Evolutionary conservation across 2,329 filamentous ascomycete species (phyloP).

Genomic region (Penicillium aurantiogriseum): DNA sequence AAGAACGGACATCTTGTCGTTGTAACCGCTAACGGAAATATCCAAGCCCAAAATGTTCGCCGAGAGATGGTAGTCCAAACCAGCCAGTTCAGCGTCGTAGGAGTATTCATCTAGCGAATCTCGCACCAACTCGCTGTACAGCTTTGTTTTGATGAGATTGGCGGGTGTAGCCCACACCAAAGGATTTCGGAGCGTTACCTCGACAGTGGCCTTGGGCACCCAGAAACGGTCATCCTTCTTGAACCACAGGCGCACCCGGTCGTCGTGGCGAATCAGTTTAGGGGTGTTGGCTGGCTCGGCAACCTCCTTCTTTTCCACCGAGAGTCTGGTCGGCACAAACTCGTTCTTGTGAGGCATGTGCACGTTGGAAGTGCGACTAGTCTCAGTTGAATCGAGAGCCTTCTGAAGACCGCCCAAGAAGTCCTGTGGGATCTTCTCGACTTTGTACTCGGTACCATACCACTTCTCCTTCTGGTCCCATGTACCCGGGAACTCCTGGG

Average conservation of each 20-base stretch:
- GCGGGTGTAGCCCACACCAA: constrained; percentile 76
- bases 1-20: constrained; percentile 89
- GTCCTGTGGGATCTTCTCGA: constrained; percentile 73
- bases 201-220: constrained; percentile 90
- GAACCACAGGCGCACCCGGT: constrained; percentile 80
- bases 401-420: constrained; percentile 69
- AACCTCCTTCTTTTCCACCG: constrained; percentile 94
- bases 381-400: constrained; percentile 58
- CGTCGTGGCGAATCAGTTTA: constrained; percentile 80
- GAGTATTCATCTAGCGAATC: constrained; percentile 91
- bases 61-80: constrained; percentile 76
- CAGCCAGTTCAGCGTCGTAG: constrained; percentile 92
- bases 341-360: constrained; percentile 91
- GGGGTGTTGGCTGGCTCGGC: constrained; percentile 70
- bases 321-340: constrained; percentile 89
- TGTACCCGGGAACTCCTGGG: constrained; percentile 75
- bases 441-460: constrained; percentile 94
- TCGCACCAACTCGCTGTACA: constrained; percentile 82
- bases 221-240: constrained; percentile 99
- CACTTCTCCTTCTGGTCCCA: constrained; percentile 92
- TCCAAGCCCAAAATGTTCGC: constrained; percentile 72
- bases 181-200: constrained; percentile 76
- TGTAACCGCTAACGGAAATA: constrained; percentile 83
- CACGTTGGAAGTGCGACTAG: constrained; percentile 65
- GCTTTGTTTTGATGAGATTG: constrained; percentile 70